Conservation (phyloP, 495 filamentous ascomycete species). For the Hyphodiscus hymeniophilus region DNA sequence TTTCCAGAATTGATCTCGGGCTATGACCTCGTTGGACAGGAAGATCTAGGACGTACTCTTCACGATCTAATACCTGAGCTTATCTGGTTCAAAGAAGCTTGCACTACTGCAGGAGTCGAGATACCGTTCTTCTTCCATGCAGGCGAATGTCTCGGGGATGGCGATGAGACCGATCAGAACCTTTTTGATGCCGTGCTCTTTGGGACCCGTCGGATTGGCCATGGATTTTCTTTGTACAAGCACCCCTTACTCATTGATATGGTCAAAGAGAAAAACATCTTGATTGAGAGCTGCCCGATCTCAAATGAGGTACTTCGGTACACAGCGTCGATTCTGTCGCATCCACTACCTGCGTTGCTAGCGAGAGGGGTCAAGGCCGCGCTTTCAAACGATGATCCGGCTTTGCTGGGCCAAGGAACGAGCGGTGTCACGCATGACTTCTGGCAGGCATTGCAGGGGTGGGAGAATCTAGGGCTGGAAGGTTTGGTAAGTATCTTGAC, state of each 20-base stretch:
- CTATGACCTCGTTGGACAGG: constrained; percentile 81
- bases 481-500: constrained; percentile 35
- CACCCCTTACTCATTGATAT: constrained; percentile 82
- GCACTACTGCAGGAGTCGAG: constrained; percentile 60
- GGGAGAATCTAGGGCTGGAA: constrained; percentile 69
- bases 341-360: constrained; percentile 75
- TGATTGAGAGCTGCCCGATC: constrained; percentile 80
- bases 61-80: constrained; percentile 69
- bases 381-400: constrained; percentile 79
- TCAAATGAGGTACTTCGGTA: constrained; percentile 65
- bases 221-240: constrained; percentile 79
- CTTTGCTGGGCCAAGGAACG: constrained; percentile 63
- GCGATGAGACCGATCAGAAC: constrained; percentile 66
- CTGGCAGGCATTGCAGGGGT: constrained; percentile 62
- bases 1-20: constrained; percentile 75
- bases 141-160: constrained; percentile 73
- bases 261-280: constrained; percentile 74
- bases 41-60: constrained; percentile 69
- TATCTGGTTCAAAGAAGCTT: constrained; percentile 82
- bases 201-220: constrained; percentile 78
- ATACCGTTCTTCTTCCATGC: constrained; percentile 95
- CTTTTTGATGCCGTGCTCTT: constrained; percentile 84
- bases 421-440: constrained; percentile 78
- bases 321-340: constrained; percentile 55
- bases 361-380: constrained; percentile 69